Percentiles rank a stretch among this genome's conserved stretches.
These are phyloP conservation scores for Xylaria flabelliformis DNA, from an alignment of 495 filamentous ascomycete genomes.

Conservation along the genomic window DNA sequence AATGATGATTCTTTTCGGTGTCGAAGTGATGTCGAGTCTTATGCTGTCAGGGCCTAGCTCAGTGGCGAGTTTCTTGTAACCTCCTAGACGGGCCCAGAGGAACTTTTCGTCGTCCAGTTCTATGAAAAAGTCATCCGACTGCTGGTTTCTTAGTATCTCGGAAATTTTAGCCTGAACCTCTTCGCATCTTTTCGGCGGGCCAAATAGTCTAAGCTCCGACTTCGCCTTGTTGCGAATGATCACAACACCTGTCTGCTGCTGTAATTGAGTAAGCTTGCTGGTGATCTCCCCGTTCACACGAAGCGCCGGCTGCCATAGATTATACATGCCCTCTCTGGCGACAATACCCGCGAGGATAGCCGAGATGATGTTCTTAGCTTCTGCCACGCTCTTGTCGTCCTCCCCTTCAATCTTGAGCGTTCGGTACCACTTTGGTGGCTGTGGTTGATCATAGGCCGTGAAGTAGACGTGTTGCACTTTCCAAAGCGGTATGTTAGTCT, in stretches of 20 bases:
- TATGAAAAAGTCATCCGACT: slow-evolving; percentile 34
- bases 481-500: slow-evolving; percentile 30
- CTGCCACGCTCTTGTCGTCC: slow-evolving; percentile 41
- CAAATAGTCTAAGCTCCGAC: slow-evolving; percentile 41
- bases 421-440: slow-evolving; percentile 31
- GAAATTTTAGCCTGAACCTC: slow-evolving; percentile 18
- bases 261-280: slow-evolving; percentile 30
- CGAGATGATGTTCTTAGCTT: slow-evolving; percentile 46
- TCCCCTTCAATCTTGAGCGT: slow-evolving; percentile 53
- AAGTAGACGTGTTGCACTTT: slow-evolving; percentile 37
- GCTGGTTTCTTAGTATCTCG: slow-evolving; percentile 34
- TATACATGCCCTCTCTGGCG: slow-evolving; percentile 28
- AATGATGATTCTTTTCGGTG: slow-evolving; percentile 40
- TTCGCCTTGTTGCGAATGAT: slow-evolving; percentile 42
- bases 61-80: slow-evolving; percentile 43
- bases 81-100: slow-evolving; percentile 47
- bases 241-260: slow-evolving; percentile 33
- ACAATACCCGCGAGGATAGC: slow-evolving; percentile 35
- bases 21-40: slow-evolving; percentile 42
- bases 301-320: slow-evolving; percentile 41
- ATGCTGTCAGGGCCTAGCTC: slow-evolving; percentile 44
- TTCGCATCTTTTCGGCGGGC: slow-evolving; percentile 28
- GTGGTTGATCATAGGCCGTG: slow-evolving; percentile 35
- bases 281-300: slow-evolving; percentile 27
- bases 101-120: slow-evolving; percentile 37